A percentile compares a stretch with the other conserved stretches of the same genome.
Conservation (phyloP, 441 rosid species). For the Isatis lusitanica region DNA sequence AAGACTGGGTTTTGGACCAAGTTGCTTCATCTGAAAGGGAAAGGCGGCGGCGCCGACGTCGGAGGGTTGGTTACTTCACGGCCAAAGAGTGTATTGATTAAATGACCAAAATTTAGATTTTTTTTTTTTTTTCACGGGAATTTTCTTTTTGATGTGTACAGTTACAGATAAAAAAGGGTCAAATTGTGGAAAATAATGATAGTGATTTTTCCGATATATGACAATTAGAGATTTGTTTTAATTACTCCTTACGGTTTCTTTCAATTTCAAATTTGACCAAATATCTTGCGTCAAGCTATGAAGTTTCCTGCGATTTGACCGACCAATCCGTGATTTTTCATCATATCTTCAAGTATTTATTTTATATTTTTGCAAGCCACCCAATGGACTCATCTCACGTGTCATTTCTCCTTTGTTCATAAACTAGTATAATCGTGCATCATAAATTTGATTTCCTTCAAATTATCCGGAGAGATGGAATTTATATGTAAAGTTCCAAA, state of each 20-base stretch:
- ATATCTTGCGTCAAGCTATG: background rate
- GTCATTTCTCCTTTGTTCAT: background rate
- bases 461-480: background rate
- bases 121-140: background rate
- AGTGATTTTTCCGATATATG: background rate
- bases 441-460: background rate
- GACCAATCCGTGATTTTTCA: slow-evolving; percentile 1
- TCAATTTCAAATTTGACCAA: slow-evolving; percentile 10
- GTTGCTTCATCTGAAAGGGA: slow-evolving; percentile 53
- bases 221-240: background rate
- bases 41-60: slow-evolving; percentile 34
- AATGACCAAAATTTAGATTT: background rate
- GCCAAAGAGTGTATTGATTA: slow-evolving; percentile 28
- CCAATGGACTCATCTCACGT: background rate
- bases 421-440: background rate
- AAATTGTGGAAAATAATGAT: slow-evolving; percentile 10
- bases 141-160: slow-evolving; percentile 23
- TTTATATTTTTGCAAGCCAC: background rate
- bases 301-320: slow-evolving; percentile 1
- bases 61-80: slow-evolving; percentile 32
- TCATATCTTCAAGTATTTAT: background rate
- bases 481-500: too few relatives aligned
- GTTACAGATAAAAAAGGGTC: slow-evolving; percentile 9
- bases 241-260: background rate
- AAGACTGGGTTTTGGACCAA: slow-evolving; percentile 68